Percentiles rank a stretch among this genome's conserved stretches.
phyloP scores from a whole-genome alignment of 2,329 filamentous ascomycete genomes.

The Dactylellina sp. region DNA sequence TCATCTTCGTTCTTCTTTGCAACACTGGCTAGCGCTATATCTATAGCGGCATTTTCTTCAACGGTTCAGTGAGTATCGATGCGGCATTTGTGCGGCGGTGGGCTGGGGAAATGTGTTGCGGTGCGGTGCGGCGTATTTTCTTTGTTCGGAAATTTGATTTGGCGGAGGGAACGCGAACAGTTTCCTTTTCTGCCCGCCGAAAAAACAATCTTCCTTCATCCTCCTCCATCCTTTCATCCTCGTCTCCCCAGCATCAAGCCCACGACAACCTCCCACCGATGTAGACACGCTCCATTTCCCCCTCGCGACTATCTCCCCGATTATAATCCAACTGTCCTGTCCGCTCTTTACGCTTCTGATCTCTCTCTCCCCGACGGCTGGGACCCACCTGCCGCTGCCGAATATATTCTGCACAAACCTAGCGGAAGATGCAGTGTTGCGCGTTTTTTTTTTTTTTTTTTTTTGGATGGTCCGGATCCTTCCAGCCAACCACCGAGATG shows the following conservation, averaged over 20 bases:
- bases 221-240: neutral
- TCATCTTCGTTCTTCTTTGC: too few species aligned
- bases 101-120: conserved; percentile 11
- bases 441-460: too few species aligned
- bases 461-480: neutral
- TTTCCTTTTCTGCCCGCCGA: conserved; percentile 27
- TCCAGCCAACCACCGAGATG: conserved; percentile 31
- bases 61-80: too few species aligned
- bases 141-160: conserved; percentile 16
- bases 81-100: conserved; percentile 1
- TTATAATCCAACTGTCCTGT: neutral
- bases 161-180: conserved; percentile 35
- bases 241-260: conserved; percentile 1
- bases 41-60: too few species aligned
- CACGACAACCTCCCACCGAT: conserved; percentile 1
- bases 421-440: too few species aligned
- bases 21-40: too few species aligned
- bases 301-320: conserved; percentile 2
- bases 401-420: conserved; percentile 13
- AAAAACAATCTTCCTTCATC: conserved; percentile 15
- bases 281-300: neutral
- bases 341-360: conserved; percentile 4
- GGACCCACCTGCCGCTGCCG: conserved; percentile 23
- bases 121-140: conserved; percentile 2
- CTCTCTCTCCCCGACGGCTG: neutral